Base-by-base conservation (phyloP, 495 filamentous ascomycete genomes). In the Xylaria venustula region DNA sequence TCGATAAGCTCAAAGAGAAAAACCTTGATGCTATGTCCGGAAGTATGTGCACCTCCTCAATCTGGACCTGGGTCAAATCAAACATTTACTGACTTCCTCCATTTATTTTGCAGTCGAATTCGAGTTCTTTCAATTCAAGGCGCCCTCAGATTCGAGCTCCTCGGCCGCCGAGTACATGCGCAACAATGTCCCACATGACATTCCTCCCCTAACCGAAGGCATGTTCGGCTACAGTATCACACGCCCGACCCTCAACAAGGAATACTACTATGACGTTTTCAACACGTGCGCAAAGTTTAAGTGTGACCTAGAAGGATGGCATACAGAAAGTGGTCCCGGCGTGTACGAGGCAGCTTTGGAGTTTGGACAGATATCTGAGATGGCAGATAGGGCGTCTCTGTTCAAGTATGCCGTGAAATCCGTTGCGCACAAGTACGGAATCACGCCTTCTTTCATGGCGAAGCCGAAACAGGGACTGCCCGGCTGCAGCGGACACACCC, bases 371-470 rank as follows among this genome's bases (percentile, higher is more conserved):
- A 87, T 91, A 48, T 84, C 82, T 28, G 77, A 88, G 47, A 97
- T 96, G 91, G 94, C 94, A 0, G 94, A 98, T 68, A 87, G 88
- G 66, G 92, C 94, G 9, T 85, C 85, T 30, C 78, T 98, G 2
- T 98, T 98, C 84, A 98, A 98, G 85, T 92, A 94, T 62, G 85
- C 89, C 5, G 91, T 95, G 53, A 97, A 95, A 74, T 89, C 90
- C 1, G 81, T 96, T 28, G 91, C 89, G 15, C 88, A 83, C 45
- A 90, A 90, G 70, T 88, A 90, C 73, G 92, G 91, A 45, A 96
- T 98, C 67, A 96, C 90, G 0, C 94, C 94, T 0, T 93, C 91
- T 71, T 98, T 98, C 78, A 98, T 98, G 94, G 94, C 94, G n/a
- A 98, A 98, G 71, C 94, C 94, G 4, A 85, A 88, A 45, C 83